Evolutionary conservation across 495 filamentous ascomycete genomes (phyloP).

Genomic region (Neohortaea acidophila): DNA sequence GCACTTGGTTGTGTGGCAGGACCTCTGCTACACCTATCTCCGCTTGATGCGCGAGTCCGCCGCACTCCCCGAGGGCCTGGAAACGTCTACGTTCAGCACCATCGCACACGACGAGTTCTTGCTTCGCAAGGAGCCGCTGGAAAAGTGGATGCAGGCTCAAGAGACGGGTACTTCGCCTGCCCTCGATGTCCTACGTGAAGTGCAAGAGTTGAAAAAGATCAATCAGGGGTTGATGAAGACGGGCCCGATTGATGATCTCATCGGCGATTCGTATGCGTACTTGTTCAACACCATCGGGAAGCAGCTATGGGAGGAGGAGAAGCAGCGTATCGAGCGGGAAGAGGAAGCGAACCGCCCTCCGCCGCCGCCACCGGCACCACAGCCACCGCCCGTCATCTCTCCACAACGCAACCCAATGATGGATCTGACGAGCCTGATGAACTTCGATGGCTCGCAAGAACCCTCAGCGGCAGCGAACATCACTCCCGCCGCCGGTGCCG

Average conservation of each 20-base stretch:
- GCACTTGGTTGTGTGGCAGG: conserved; percentile 73
- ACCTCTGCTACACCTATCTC: conserved; percentile 58
- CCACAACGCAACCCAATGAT: conserved; percentile 18
- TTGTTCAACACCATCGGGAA: conserved; percentile 46
- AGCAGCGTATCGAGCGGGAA: conserved; percentile 2
- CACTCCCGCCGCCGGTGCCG: background rate
- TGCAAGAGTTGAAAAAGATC: conserved; percentile 75
- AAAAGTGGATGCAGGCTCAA: conserved; percentile 35
- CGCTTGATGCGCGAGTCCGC: conserved; percentile 55
- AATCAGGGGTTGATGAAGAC: conserved; percentile 76
- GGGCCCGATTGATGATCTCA: conserved; percentile 72
- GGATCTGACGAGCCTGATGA: conserved; percentile 23
- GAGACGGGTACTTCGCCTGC: conserved; percentile 31
- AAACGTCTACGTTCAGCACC: conserved; percentile 70
- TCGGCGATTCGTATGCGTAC: conserved; percentile 72
- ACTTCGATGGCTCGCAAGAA: conserved; percentile 18
- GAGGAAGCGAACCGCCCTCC: conserved; percentile 7
- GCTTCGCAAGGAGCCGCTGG: conserved; percentile 36
- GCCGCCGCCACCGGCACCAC: conserved; percentile 6
- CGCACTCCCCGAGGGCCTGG: conserved; percentile 45
- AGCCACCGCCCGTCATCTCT: conserved; percentile 3
- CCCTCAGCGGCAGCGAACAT: background rate
- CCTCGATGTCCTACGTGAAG: conserved; percentile 67
- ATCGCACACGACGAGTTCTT: conserved; percentile 70
- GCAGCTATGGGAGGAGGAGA: conserved; percentile 15